Base-by-base conservation (phyloP, 2,329 filamentous ascomycete species). In the Paracoccidioides lutzii region DNA sequence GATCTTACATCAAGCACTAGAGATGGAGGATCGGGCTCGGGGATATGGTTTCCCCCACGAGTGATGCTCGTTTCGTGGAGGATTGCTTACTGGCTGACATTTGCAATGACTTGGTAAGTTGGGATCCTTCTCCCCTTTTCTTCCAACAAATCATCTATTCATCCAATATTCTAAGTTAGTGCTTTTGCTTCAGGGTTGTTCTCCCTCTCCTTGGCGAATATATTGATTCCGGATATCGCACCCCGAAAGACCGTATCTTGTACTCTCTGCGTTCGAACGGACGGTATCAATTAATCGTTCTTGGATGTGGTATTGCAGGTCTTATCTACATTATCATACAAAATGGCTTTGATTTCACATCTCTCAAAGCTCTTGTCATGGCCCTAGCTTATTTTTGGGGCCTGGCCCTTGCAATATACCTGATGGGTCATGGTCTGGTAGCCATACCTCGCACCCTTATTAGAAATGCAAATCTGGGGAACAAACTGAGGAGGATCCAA, bases 371-470 rank as follows among this genome's bases (percentile, higher is more conserved):
- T 40, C 76, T 94, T 43, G 79, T 95, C 60, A 95, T 98, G 88
- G 91, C 93, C 12, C 76, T 97, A 58, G 88, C 91, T 41, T 98
- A 98, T 70, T 88, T 89, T 58, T 97, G 90, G 87, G 90, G 90
- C 64, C 74, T 98, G 63, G 78, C 91, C 4, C 78, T 97, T 53
- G 93, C 90, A 48, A 95, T 98, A 59, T 97, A 95, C 66, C 78
- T 98, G 43, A 97, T 98, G 91, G 93, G 93, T 5, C 93, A 98
- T 70, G 93, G 93, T 6, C 77, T 98, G 32, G 93, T 98, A 37
- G 87, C 90, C 1, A 87, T 98, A 56, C 93, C 93, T 0, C 80
- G 91, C 61, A 81, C 81, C 41, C 75, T 98, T 14, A 85, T 93
- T 64, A 82, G 85, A 57, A 86, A 88, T 66, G 85, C 90, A 37